Evolutionary conservation across 139 green algal species (phyloP).

Genomic region (Closterium sp.): DNA sequence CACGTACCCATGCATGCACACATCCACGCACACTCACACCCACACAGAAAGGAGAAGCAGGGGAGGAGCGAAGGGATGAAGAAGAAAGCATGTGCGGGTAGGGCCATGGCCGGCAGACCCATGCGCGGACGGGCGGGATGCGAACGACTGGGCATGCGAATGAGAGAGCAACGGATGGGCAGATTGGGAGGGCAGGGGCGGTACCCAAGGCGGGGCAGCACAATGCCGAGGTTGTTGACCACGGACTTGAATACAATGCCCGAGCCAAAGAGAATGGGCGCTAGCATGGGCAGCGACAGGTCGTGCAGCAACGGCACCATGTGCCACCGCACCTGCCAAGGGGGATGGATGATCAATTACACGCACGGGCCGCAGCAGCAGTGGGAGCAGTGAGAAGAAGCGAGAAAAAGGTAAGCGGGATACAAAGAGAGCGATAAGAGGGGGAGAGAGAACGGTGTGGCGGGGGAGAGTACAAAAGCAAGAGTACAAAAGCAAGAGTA

Average conservation of each 20-base stretch:
- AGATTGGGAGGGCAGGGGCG: background rate
- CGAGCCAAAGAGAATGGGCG: constrained; percentile 74
- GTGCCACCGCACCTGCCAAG: background rate
- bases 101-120: too few relatives aligned
- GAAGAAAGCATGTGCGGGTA: background rate
- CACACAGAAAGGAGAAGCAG: background rate
- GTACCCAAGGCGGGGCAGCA: constrained; percentile 64
- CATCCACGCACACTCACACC: background rate
- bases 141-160: background rate
- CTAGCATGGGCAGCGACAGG: constrained; percentile 77
- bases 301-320: constrained; percentile 58
- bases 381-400: background rate
- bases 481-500: background rate
- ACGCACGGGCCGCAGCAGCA: background rate
- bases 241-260: constrained; percentile 77
- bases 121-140: background rate
- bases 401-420: background rate
- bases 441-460: too few relatives aligned
- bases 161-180: background rate
- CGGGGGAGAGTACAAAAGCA: too few relatives aligned
- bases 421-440: background rate
- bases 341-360: background rate
- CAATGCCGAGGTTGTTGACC: constrained; percentile 67
- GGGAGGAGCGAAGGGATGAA: background rate
- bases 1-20: background rate